Evolutionary conservation across 2,329 filamentous ascomycete genomes (phyloP).

Genomic region (Aureobasidium subglaciale): DNA sequence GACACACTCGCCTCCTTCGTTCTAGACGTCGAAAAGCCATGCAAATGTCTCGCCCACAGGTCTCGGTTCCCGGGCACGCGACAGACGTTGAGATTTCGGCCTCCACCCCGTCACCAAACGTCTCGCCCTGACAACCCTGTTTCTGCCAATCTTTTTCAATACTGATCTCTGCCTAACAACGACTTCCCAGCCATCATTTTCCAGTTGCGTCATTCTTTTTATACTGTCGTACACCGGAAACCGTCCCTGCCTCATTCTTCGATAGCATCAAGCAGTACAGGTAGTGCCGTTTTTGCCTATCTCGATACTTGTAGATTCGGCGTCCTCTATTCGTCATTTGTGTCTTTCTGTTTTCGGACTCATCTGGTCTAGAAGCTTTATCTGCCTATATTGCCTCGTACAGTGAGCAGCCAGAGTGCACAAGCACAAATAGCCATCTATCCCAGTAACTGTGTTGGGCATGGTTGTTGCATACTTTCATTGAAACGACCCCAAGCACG

Average conservation of each 20-base stretch:
- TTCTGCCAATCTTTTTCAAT: background rate
- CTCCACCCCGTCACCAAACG: background rate
- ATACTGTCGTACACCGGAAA: background rate
- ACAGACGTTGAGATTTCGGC: conserved; percentile 13
- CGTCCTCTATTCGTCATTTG: background rate
- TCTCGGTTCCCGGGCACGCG: conserved; percentile 5
- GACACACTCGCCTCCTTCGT: background rate
- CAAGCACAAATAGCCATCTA: too few species aligned
- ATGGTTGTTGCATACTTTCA: too few species aligned
- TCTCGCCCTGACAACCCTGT: background rate
- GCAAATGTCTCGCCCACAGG: background rate
- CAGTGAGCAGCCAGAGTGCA: too few species aligned
- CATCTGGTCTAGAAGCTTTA: background rate
- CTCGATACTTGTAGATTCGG: background rate
- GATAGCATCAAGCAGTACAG: background rate
- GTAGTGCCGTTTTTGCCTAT: background rate
- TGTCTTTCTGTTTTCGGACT: background rate
- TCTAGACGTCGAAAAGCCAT: background rate
- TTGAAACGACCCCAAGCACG: too few species aligned
- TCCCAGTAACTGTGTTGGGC: too few species aligned
- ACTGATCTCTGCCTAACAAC: background rate
- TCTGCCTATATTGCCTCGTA: background rate
- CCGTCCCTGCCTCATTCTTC: background rate
- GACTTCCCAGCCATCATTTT: background rate
- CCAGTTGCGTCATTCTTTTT: background rate